Percentiles rank a stretch among this genome's conserved stretches.
Evolutionary conservation across 2,329 filamentous ascomycete genomes (phyloP).

Genomic region (Colletotrichum costaricense): DNA sequence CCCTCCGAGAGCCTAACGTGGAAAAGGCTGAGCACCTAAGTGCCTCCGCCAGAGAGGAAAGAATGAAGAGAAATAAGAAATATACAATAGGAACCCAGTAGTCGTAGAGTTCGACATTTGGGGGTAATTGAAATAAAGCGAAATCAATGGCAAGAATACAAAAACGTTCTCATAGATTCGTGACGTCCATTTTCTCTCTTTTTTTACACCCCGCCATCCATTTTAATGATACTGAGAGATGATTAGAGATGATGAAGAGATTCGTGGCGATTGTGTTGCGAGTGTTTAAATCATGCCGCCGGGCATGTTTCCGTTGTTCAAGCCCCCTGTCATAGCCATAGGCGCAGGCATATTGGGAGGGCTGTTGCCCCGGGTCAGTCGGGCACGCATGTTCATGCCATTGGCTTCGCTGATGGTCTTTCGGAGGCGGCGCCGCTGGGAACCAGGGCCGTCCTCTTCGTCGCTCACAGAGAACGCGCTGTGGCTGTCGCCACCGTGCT

Average conservation of each 20-base stretch:
- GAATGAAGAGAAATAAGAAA: slow-evolving; percentile 14
- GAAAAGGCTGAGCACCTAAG: background rate
- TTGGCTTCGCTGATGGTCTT: slow-evolving; percentile 56
- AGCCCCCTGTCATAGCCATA: slow-evolving; percentile 43
- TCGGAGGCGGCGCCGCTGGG: slow-evolving; percentile 53
- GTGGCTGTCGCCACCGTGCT: slow-evolving; percentile 36
- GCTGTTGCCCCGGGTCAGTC: slow-evolving; percentile 41
- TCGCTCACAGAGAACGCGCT: slow-evolving; percentile 47
- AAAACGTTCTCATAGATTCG: slow-evolving; percentile 33
- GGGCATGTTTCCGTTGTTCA: slow-evolving; percentile 44
- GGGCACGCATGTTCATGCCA: slow-evolving; percentile 44
- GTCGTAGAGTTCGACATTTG: background rate
- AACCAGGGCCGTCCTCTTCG: slow-evolving; percentile 50
- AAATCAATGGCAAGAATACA: slow-evolving; percentile 9
- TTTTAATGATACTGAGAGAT: slow-evolving; percentile 4
- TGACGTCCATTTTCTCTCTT: slow-evolving; percentile 26
- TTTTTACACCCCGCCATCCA: slow-evolving; percentile 8
- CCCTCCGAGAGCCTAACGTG: slow-evolving; percentile 31
- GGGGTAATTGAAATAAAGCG: slow-evolving; percentile 6
- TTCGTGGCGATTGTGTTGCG: background rate
- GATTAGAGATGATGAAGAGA: slow-evolving; percentile 3
- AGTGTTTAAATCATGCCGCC: slow-evolving; percentile 59
- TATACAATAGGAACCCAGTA: slow-evolving; percentile 21
- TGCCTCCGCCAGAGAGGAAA: background rate
- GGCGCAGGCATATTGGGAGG: slow-evolving; percentile 40